Base-by-base conservation (phyloP, 768 basidiomycete species). In the Trametes coccinea region DNA sequence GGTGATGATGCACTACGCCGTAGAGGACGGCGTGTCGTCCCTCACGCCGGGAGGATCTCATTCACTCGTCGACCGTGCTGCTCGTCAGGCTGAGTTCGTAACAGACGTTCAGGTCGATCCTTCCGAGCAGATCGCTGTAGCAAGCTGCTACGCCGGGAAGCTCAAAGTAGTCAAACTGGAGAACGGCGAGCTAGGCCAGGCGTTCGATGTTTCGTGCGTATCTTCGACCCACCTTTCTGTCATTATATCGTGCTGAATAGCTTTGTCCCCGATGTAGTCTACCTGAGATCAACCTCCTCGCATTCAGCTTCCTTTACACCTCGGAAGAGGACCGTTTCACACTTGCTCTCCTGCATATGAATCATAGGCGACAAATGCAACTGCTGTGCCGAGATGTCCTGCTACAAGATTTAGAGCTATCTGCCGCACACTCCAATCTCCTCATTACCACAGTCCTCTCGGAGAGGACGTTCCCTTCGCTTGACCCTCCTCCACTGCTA, bases 21-120 rank as follows among this genome's bases (percentile, higher is more conserved):
- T 78, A 40, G 70, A 76, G 6, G 56, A 63, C 37, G 68, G 71
- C 69, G 56, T 65, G 72, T 11, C 69, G 61, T 55, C 59, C 7
- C 72, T 90, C 14, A 70, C 65, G 2, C 68, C 73, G 11, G 80
- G 75, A 17, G 80, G 81, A 51, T 75, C 78, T 37, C 68, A 89
- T 5, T 74, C 82, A 16, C 74, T 94, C 30, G 76, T 78, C 58
- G 87, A 92, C 52, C 80, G 80, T 37, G 75, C 72, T 46, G 77
- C 82, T n/a, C 82, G 88, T 13, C 76, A 77, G 4, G 82, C 88
- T 9, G 92, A 93, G 71, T 90, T 87, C 74, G 86, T 84, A 69
- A 88, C 84, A 40, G 83, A 88, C 64, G 75, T 90, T 16, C 69
- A 89, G 27, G 78, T 92, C n/a, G 80, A 89, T 66, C 83, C 85